phyloP scores from a whole-genome alignment of 805 yeast species.

The Candida michaelii region DNA sequence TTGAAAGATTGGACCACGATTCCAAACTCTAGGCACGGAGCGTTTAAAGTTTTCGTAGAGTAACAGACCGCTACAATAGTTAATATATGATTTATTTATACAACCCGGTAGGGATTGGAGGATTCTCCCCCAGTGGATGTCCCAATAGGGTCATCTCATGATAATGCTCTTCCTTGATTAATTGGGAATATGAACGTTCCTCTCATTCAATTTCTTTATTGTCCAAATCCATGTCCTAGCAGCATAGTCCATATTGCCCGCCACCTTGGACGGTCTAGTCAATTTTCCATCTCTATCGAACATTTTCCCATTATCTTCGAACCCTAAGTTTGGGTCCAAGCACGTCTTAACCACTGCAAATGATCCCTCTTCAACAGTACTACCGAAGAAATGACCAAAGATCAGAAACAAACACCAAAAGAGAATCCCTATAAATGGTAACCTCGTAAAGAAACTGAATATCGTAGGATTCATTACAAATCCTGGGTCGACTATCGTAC shows the following conservation, averaged over 20 bases:
- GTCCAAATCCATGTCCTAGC: slow-evolving; percentile 79
- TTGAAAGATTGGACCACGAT: slow-evolving; percentile 58
- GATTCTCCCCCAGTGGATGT: too few species aligned
- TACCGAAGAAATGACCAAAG: slow-evolving; percentile 69
- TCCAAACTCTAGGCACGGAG: slow-evolving; percentile 28
- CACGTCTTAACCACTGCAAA: slow-evolving; percentile 64
- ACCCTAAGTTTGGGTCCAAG: slow-evolving; percentile 48
- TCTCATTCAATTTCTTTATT: slow-evolving; percentile 14
- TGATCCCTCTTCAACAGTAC: slow-evolving; percentile 69
- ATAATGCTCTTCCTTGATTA: slow-evolving; percentile 1
- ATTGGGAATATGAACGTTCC: slow-evolving; percentile 24
- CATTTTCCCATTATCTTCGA: slow-evolving; percentile 66
- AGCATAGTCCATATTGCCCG: slow-evolving; percentile 56
- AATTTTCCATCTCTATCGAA: slow-evolving; percentile 60
- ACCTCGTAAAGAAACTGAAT: slow-evolving; percentile 72
- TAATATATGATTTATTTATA: not conserved
- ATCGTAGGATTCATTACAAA: slow-evolving; percentile 79
- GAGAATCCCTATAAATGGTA: slow-evolving; percentile 73
- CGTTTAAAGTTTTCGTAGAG: too few species aligned
- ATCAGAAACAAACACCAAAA: slow-evolving; percentile 72
- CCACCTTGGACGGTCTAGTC: slow-evolving; percentile 53
- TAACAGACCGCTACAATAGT: not conserved
- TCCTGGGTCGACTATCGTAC: slow-evolving; percentile 78
- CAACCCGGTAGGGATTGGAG: too few species aligned
- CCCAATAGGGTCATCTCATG: too few species aligned